Evolutionary conservation across 176 grass and related monocot species (phyloP).

Genomic region (Saccharum spontaneum): DNA sequence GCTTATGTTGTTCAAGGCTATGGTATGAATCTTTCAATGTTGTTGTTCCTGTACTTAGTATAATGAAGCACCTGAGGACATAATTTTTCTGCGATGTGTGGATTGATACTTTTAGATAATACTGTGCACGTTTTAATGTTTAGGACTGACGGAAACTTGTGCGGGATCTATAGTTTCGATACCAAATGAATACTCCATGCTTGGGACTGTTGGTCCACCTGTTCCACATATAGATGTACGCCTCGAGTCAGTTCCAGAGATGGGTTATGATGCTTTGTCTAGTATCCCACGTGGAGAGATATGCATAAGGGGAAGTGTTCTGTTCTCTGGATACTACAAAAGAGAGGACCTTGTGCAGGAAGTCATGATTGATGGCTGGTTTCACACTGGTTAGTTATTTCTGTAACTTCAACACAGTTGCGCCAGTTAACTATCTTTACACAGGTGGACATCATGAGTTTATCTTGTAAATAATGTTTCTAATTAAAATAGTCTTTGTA

Average conservation of each 20-base stretch:
- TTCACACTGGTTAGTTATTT: conserved; percentile 86
- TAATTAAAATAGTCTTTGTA: conserved; percentile 17
- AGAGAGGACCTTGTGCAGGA: conserved; percentile 75
- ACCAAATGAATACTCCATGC: conserved; percentile 72
- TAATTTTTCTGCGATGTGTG: neutral
- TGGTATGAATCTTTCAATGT: conserved; percentile 46
- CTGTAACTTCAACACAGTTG: neutral
- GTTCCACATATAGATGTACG: conserved; percentile 61
- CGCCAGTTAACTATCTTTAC: neutral
- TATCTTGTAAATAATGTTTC: neutral
- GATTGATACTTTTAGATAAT: neutral
- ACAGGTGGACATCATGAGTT: neutral
- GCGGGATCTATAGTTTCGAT: conserved; percentile 71
- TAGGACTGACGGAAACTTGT: conserved; percentile 91
- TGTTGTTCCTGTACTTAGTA: conserved; percentile 8
- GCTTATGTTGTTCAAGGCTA: conserved; percentile 88
- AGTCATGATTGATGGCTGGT: conserved; percentile 94
- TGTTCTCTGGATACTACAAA: conserved; percentile 94
- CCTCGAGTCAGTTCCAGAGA: conserved; percentile 89
- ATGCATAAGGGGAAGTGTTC: conserved; percentile 71
- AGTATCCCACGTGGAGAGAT: conserved; percentile 70
- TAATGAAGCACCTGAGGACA: neutral
- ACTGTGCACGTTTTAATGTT: conserved; percentile 6
- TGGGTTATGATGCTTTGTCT: conserved; percentile 80
- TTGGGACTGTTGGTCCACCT: conserved; percentile 83